Evolutionary conservation across 192 early-diverging fungal genomes (phyloP).

Genomic region (Coemansia sp.): DNA sequence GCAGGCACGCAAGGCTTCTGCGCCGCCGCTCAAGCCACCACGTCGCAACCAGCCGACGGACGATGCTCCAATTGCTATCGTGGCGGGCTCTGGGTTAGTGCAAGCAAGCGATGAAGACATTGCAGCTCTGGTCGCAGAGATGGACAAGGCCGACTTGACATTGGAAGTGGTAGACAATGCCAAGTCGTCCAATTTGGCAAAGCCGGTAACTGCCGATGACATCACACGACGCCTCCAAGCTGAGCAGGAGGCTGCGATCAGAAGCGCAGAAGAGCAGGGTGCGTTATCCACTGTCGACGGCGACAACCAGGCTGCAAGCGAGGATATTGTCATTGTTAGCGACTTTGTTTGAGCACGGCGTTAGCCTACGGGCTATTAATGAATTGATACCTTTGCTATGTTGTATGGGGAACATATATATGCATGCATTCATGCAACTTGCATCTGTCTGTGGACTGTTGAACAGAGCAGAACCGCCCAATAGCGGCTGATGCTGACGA

Average conservation of each 20-base stretch:
- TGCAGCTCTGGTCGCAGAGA: slow-evolving; percentile 44
- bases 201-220: slow-evolving; percentile 43
- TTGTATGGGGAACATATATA: background rate
- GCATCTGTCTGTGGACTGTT: background rate
- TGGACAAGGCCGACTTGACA: slow-evolving; percentile 21
- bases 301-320: slow-evolving; percentile 13
- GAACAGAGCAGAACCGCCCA: background rate
- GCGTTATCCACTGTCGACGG: background rate
- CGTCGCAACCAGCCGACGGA: slow-evolving; percentile 14
- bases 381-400: background rate
- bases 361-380: background rate
- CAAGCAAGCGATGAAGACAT: slow-evolving; percentile 54
- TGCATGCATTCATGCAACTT: background rate
- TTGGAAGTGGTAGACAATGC: background rate
- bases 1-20: slow-evolving; percentile 12
- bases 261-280: slow-evolving; percentile 11
- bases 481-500: background rate
- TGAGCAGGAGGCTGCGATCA: slow-evolving; percentile 36
- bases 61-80: background rate
- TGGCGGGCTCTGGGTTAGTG: background rate
- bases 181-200: background rate
- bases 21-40: slow-evolving; percentile 43
- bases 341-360: slow-evolving; percentile 12
- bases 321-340: slow-evolving; percentile 30
- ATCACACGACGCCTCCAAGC: slow-evolving; percentile 44